Evolutionary conservation across 2,329 filamentous ascomycete species (phyloP), one percentile per base, ranked within the genome.

Genomic region (Clonostachys rhizophaga): DNA sequence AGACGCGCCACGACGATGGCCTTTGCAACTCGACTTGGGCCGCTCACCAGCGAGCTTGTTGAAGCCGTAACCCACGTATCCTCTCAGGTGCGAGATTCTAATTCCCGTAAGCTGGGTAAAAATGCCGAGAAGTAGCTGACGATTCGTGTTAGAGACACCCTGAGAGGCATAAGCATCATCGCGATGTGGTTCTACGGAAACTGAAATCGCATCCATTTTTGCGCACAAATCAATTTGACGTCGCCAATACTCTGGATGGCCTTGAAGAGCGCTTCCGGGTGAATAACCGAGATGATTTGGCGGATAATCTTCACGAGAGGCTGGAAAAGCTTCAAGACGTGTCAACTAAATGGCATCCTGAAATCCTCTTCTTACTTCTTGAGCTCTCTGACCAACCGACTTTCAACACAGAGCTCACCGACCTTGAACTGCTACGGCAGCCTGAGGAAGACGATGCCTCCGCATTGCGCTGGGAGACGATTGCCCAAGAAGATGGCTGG

Each of bases 251-350:
- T 35, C 72, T 92, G 3, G 72, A 81, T 43, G 88, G 88, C 1
- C 72, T 96, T 4, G 85, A 91, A 54, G 94, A 97, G 68, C 91
- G 92, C 56, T 94, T 96, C 56, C 79, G 83, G 34, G 77, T 97
- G 46, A 76, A 89, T 43, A 85, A 87, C 58, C 83, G 88, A 51
- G 91, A 96, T 56, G 82, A 81, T 37, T 70, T 96, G 24, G 89
- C 90, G 12, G 84, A 91, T 48, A 83, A 86, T 49, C 67, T 96
- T 39, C 69, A 75, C 7, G 60, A 70, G 45, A 51, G 87, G 13
- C 44, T 49, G 17, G 40, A 49, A n/a, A 34, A 20, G 20, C 46
- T 52, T 5, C 34, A 48, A 13, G 45, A 34, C 30, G n/a, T 37
- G 7, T 44, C 75, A 10, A 59, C 75, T 40, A 83, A 83, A 65